phyloP scores from a whole-genome alignment of 2,329 filamentous ascomycete species.

The Boeremia exigua region DNA sequence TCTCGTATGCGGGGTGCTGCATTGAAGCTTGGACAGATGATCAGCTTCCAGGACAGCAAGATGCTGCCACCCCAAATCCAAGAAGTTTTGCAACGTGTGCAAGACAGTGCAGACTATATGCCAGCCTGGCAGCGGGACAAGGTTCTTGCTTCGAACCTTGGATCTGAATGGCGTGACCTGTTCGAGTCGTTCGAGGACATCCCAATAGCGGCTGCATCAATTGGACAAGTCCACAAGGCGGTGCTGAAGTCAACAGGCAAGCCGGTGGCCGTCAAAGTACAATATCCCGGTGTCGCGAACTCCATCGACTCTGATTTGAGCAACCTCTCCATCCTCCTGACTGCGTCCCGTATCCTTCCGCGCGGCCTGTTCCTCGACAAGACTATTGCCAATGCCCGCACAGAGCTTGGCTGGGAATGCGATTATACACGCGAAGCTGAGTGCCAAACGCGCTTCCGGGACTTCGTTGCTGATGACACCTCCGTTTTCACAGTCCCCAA shows the following conservation, averaged over 20 bases:
- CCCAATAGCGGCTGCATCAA: constrained; percentile 93
- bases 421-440: constrained; percentile 90
- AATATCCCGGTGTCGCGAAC: constrained; percentile 94
- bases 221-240: constrained; percentile 93
- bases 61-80: constrained; percentile 89
- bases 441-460: constrained; percentile 76
- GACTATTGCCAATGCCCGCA: constrained; percentile 93
- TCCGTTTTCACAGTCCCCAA: constrained; percentile 80
- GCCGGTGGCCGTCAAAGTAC: constrained; percentile 91
- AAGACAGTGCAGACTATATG: constrained; percentile 98
- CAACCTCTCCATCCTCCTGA: constrained; percentile 88
- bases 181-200: constrained; percentile 87
- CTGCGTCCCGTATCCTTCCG: constrained; percentile 86
- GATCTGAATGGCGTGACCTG: constrained; percentile 80
- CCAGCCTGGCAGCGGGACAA: constrained; percentile 88
- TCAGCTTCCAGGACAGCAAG: constrained; percentile 97
- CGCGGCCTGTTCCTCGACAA: constrained; percentile 94
- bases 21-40: constrained; percentile 96
- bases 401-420: constrained; percentile 95
- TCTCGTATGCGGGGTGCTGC: constrained; percentile 96
- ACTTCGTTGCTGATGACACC: constrained; percentile 76
- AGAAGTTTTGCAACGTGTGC: constrained; percentile 88
- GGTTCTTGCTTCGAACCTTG: constrained; percentile 80
- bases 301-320: constrained; percentile 97
- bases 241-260: constrained; percentile 75